Conservation (phyloP, 2,329 filamentous ascomycete genomes). For the Grosmannia penicillata region DNA sequence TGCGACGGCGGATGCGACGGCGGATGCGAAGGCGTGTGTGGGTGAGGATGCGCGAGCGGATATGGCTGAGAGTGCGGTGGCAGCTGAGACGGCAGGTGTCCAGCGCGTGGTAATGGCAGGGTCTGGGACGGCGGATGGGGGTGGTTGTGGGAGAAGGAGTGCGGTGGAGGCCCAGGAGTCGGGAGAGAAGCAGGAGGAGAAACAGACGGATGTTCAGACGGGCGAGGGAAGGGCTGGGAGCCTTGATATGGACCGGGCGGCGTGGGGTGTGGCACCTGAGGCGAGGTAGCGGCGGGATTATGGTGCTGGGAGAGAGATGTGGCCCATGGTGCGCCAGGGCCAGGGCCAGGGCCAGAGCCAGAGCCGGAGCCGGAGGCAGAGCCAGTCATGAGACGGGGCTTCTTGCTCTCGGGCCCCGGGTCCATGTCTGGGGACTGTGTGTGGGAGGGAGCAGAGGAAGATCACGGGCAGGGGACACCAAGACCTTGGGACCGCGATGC, state of each 20-base stretch:
- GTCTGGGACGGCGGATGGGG: background rate
- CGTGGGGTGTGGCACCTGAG: conserved; percentile 15
- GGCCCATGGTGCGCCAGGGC: too few species aligned
- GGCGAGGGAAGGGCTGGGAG: conserved; percentile 21
- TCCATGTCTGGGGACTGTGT: conserved; percentile 38
- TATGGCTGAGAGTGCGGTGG: conserved; percentile 2
- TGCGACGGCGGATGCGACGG: conserved; percentile 15
- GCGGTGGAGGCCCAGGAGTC: background rate
- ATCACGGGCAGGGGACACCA: conserved; percentile 14
- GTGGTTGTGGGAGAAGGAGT: too few species aligned
- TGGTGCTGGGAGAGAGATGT: conserved; percentile 31
- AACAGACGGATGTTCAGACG: conserved; percentile 17
- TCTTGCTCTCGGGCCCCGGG: conserved; percentile 43
- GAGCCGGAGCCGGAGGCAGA: conserved; percentile 29
- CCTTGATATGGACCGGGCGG: conserved; percentile 24
- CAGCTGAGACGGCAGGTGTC: conserved; percentile 1
- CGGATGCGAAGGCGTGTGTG: background rate
- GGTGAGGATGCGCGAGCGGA: background rate
- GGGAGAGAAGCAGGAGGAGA: conserved; percentile 2
- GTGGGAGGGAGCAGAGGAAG: conserved; percentile 17
- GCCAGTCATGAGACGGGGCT: conserved; percentile 36
- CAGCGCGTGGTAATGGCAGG: too few species aligned
- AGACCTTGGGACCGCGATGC: conserved; percentile 9
- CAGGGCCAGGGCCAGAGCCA: conserved; percentile 24
- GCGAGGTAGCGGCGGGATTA: conserved; percentile 18